Percentiles rank a stretch among this genome's conserved stretches.
These are phyloP conservation scores for Cerioporus squamosus DNA, from an alignment of 1,284 basidiomycete genomes.

Conservation along the genomic window DNA sequence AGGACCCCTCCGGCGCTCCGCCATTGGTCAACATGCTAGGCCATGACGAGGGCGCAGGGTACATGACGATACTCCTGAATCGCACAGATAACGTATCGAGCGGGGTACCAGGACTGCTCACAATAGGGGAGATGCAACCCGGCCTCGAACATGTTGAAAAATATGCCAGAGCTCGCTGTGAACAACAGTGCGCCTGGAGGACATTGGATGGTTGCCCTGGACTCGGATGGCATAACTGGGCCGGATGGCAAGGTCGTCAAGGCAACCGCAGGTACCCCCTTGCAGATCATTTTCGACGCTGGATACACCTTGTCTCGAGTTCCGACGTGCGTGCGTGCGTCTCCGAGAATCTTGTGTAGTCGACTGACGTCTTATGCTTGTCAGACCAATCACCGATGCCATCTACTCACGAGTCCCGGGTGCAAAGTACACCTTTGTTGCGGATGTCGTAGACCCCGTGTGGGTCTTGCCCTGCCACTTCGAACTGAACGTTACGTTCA, in stretches of 20 bases:
- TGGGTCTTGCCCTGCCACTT: slow-evolving; percentile 63
- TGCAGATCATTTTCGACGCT: slow-evolving; percentile 64
- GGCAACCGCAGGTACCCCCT: slow-evolving; percentile 45
- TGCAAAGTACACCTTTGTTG: slow-evolving; percentile 50
- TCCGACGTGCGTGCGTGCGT: slow-evolving; percentile 44
- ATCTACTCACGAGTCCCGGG: slow-evolving; percentile 58
- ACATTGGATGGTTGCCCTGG: slow-evolving; percentile 42
- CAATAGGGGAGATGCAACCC: slow-evolving; percentile 37
- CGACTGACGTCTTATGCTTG: neutral
- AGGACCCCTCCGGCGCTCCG: too few species aligned
- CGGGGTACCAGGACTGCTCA: slow-evolving; percentile 40
- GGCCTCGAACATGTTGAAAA: slow-evolving; percentile 36
- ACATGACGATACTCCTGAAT: slow-evolving; percentile 50
- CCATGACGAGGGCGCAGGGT: slow-evolving; percentile 12
- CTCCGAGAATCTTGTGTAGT: neutral
- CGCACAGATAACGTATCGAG: slow-evolving; percentile 34
- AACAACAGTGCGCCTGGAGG: slow-evolving; percentile 28
- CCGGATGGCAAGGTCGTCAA: slow-evolving; percentile 48
- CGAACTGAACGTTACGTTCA: slow-evolving; percentile 66
- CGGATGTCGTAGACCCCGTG: slow-evolving; percentile 43
- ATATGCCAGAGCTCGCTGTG: slow-evolving; percentile 37
- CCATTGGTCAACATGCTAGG: too few species aligned
- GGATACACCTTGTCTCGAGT: slow-evolving; percentile 70
- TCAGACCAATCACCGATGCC: slow-evolving; percentile 53
- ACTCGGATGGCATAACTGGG: slow-evolving; percentile 39